Percentiles rank a stretch among this genome's conserved stretches.
Evolutionary conservation across 306 rosid species (phyloP).

Genomic region (Canavalia gladiata): DNA sequence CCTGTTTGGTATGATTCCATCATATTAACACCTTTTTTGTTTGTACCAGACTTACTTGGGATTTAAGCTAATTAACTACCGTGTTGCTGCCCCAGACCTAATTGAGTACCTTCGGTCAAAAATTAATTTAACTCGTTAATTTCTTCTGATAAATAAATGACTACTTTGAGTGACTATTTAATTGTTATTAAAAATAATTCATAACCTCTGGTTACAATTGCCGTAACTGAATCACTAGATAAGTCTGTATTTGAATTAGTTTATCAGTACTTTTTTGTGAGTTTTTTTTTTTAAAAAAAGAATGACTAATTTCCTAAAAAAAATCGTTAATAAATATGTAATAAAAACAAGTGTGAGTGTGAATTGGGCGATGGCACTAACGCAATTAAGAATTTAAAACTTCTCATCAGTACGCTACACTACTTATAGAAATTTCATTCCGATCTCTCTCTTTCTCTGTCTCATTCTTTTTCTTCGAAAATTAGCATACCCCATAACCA

Average conservation of each 20-base stretch:
- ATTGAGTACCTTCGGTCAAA: no score
- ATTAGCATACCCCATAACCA: slow-evolving; percentile 40
- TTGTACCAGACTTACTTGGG: slow-evolving; percentile 15
- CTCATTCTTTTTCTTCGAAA: slow-evolving; percentile 21
- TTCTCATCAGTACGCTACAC: slow-evolving; percentile 12
- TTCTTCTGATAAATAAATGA: not conserved
- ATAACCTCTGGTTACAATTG: not conserved
- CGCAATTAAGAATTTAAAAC: not conserved
- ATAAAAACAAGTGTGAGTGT: not conserved
- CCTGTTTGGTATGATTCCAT: slow-evolving; percentile 3
- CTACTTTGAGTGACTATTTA: not conserved
- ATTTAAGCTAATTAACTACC: slow-evolving; percentile 9
- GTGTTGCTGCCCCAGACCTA: not conserved
- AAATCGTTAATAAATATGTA: slow-evolving; percentile 5
- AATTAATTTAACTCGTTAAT: not conserved
- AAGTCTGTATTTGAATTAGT: no score
- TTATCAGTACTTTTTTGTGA: not conserved
- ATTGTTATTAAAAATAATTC: not conserved
- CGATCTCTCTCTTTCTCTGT: not conserved
- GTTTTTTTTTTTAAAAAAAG: not conserved
- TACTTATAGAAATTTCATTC: slow-evolving; percentile 34
- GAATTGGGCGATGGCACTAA: slow-evolving; percentile 11
- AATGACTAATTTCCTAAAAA: not conserved
- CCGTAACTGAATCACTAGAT: slow-evolving; percentile 4
- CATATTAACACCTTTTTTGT: not conserved